Evolutionary conservation across 345 rosid species (phyloP).

Genomic region (Lenwebbia sp.): DNA sequence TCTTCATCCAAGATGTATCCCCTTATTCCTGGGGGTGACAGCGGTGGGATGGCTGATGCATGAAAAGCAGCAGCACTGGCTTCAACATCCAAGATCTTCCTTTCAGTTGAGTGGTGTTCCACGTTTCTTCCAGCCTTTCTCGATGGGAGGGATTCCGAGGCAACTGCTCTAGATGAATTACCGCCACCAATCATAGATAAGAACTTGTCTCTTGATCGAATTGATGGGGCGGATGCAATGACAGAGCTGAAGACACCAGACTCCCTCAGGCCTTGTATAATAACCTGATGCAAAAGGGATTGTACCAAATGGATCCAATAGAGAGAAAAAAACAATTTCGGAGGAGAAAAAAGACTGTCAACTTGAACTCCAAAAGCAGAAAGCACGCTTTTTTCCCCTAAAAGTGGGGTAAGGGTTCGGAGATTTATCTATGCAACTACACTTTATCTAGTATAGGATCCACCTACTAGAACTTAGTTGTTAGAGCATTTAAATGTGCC

Average conservation of each 20-base stretch:
- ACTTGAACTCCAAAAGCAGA: not conserved
- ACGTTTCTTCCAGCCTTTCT: slow-evolving; percentile 31
- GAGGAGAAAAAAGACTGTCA: not conserved
- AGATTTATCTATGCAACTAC: not conserved
- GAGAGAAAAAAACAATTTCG: not conserved
- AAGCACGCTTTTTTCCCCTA: not conserved
- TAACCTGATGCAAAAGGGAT: slow-evolving; percentile 31
- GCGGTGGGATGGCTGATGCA: slow-evolving; percentile 65
- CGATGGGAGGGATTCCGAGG: slow-evolving; percentile 39
- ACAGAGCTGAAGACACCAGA: slow-evolving; percentile 75
- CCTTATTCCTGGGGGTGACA: slow-evolving; percentile 57
- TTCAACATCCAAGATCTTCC: slow-evolving; percentile 38
- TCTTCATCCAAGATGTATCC: slow-evolving; percentile 9
- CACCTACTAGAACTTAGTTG: not conserved
- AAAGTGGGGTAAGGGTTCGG: not conserved
- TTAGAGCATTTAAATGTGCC: not conserved
- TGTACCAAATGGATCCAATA: not conserved
- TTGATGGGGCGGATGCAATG: slow-evolving; percentile 43
- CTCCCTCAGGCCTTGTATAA: slow-evolving; percentile 74
- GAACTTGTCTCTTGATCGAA: slow-evolving; percentile 45
- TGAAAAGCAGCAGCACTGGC: slow-evolving; percentile 5
- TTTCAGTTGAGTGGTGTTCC: slow-evolving; percentile 36
- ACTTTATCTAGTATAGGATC: not conserved
- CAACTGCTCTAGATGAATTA: slow-evolving; percentile 40
- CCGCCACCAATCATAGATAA: slow-evolving; percentile 30